Evolutionary conservation across 441 rosid species (phyloP).

Genomic region (Theobroma grandiflorum): DNA sequence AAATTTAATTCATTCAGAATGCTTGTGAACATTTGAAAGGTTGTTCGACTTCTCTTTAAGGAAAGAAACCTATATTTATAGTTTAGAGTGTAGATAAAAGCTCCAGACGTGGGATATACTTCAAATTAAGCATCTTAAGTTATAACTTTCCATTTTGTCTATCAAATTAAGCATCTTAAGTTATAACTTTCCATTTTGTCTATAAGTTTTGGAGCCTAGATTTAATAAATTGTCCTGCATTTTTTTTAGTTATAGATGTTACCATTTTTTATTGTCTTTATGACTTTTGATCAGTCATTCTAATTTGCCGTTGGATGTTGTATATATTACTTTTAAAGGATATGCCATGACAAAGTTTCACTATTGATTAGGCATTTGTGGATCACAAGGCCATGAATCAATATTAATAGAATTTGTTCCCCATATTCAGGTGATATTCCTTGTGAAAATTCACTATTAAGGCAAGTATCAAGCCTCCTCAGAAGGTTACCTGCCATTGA

Average conservation of each 20-base stretch:
- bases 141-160: not conserved
- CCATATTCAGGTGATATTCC: constrained; percentile 81
- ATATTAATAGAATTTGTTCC: constrained; percentile 26
- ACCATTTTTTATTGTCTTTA: not conserved
- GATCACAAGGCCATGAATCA: not conserved
- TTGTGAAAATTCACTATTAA: constrained; percentile 81
- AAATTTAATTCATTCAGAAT: not conserved
- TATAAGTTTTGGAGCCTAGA: not conserved
- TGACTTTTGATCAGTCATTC: constrained; percentile 1
- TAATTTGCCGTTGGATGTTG: not conserved
- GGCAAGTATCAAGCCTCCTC: constrained; percentile 92
- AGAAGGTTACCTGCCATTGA: constrained; percentile 96
- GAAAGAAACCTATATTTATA: not conserved
- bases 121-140: not conserved
- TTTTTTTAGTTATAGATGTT: not conserved
- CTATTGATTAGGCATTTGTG: constrained; percentile 13
- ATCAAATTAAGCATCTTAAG: not conserved
- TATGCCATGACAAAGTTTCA: not conserved
- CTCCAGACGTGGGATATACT: not conserved
- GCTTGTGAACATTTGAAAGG: not conserved
- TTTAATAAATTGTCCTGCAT: not conserved
- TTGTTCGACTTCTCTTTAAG: not conserved
- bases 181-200: not conserved
- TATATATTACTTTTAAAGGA: not conserved
- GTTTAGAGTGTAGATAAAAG: constrained; percentile 6